Base-by-base conservation (phyloP, 208 protist genomes). In the Trypanosoma rangeli region DNA sequence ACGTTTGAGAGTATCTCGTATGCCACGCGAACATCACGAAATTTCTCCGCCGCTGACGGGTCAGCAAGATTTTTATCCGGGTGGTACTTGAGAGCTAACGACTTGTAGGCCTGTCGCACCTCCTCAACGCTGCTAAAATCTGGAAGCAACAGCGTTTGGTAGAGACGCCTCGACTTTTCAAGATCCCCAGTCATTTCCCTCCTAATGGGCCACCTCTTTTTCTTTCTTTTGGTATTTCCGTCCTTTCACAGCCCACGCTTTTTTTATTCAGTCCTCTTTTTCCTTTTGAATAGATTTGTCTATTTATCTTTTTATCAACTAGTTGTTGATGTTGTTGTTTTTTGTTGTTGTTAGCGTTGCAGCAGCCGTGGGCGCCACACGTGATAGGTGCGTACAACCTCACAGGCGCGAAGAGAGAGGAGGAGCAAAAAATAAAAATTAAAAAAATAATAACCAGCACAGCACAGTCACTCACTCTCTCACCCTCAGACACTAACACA, bases 1-100 rank as follows among this genome's bases (percentile, higher is more conserved):
- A 65, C 64, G 58, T 99, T 94, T 10, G 78, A 89, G 1, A 99
- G 88, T 13, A 99, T 88, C 37, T 99, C 97, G 79, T 99, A 99
- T 37, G 98, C 98, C 28, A 91, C 63, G 44, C 79, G 86, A 33
- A 99, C 92, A 35, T 88, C 78, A 31, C 90, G 73, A 70, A 97
- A 97, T 53, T 89, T 91, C 8, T 97, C 85, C 12, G 77, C 82
- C n/a, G 91, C 88, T 35, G 78, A 79, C 0, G 87, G 79, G 66
- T 97, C 87, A 39, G 84, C 78, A 26, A 87, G 70, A 61, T 98
- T 98, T 69, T 97, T 97, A 78, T 99, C 98, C 10, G 98, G 98
- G 72, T 99, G 97, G 62, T 94, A 98, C 49, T 97, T 86, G 10
- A 98, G 80, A 8, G 94, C 96, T n/a, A 98, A 72, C 18, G 93